Evolutionary conservation across 805 yeast species (phyloP), one percentile per base, ranked within the genome.

Genomic region (Candida nitratophila): DNA sequence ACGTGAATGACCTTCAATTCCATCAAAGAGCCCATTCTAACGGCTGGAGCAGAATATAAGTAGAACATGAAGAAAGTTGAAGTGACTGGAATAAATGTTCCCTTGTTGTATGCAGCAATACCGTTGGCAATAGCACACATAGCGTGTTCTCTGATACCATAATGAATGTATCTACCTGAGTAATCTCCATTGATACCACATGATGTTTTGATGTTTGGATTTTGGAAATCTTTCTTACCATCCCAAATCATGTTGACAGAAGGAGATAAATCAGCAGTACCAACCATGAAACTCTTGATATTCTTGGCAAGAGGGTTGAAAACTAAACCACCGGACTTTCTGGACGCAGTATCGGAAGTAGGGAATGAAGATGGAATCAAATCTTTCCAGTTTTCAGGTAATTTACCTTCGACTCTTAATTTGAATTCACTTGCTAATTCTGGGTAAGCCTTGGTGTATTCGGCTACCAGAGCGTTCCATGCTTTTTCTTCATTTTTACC

Each of bases 1-100:
- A 74, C 73, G 65, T 74, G 72, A 59, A 75, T 69, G 37, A 66
- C 69, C 44, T 68, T 69, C 53, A 65, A 65, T 40, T 70, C 64
- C 19, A 72, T 66, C 22, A 74, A 63, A 27, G 79, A 77, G 20
- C 76, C 67, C 44, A 73, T 63, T 45, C 80, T 61, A 29, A 74
- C 69, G 39, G 77, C 77, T 43, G 79, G 76, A 12, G 79, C 71
- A 34, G 76, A 78, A 51, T 74, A 74, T 33, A 61, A 52, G 42
- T 53, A 64, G 39, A 74, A 67, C 55, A 53, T 55, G 43, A 53
- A 60, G 55, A 67, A 68, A 0, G 68, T 53, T 35, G 73, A 59
- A 39, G 69, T 58, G 41, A 66, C 59, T 1, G 71, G 71, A 43
- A 68, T 59, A 49, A 68, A 60, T 17, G 66, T 59, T 10, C 68